Conservation (phyloP, 352 stramenopile genomes). For the Phytophthora europaea region DNA sequence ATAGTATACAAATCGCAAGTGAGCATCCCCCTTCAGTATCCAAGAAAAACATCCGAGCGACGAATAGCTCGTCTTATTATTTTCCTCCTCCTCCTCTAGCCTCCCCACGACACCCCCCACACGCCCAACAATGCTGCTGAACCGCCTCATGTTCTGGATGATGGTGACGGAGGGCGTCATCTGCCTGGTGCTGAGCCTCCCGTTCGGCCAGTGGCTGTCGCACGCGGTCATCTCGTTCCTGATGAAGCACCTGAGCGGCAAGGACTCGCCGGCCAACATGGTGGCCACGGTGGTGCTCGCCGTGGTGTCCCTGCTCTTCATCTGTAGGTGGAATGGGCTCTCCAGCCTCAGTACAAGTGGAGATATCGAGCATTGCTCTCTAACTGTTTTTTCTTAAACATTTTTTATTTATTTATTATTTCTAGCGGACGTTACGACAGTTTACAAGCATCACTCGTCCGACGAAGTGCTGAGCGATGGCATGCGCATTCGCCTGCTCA, state of each 20-base stretch:
- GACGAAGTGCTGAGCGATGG: constrained; percentile 73
- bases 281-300: constrained; percentile 64
- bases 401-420: constrained; percentile 12
- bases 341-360: constrained; percentile 10
- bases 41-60: constrained; percentile 5
- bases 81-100: not conserved
- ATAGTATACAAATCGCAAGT: constrained; percentile 13
- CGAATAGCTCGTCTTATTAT: constrained; percentile 2
- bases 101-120: too few species aligned
- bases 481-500: constrained; percentile 82
- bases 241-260: constrained; percentile 47
- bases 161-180: constrained; percentile 58
- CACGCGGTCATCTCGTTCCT: constrained; percentile 73
- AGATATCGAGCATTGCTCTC: constrained; percentile 17
- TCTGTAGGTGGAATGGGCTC: constrained; percentile 51
- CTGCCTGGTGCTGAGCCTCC: constrained; percentile 60
- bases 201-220: constrained; percentile 69
- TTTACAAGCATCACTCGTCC: constrained; percentile 74
- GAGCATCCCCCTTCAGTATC: constrained; percentile 5
- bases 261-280: constrained; percentile 54
- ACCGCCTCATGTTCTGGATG: constrained; percentile 61
- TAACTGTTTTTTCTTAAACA: constrained; percentile 28
- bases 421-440: constrained; percentile 76
- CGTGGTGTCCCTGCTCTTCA: constrained; percentile 74
- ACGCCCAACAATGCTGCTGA: constrained; percentile 61